These are phyloP conservation scores for Melanogaster broomeanus DNA, from an alignment of 768 basidiomycete genomes.

Conservation along the genomic window DNA sequence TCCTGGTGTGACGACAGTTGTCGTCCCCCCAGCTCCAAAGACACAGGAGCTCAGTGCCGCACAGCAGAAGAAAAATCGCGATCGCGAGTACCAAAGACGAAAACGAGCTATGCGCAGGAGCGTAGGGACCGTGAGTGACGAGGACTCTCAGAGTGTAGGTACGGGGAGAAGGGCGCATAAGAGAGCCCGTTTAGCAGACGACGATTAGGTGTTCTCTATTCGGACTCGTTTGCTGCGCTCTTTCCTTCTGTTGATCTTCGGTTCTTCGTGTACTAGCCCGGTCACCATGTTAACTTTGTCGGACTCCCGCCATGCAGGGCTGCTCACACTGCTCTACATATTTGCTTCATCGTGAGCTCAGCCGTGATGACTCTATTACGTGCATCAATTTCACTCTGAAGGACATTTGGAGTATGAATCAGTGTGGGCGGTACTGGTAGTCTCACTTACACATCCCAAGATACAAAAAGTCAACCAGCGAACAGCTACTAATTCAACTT, in stretches of 20 bases:
- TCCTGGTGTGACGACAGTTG: conserved; percentile 73
- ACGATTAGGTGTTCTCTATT: conserved; percentile 47
- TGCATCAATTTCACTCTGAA: too few species aligned
- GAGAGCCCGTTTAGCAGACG: conserved; percentile 64
- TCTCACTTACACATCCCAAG: too few species aligned
- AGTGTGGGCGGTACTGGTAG: too few species aligned
- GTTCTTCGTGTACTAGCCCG: too few species aligned
- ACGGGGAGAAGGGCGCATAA: conserved; percentile 66
- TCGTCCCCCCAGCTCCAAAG: conserved; percentile 72
- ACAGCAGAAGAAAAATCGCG: conserved; percentile 76
- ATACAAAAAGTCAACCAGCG: too few species aligned
- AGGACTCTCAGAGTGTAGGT: conserved; percentile 51
- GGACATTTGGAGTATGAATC: too few species aligned
- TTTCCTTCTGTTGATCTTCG: neutral
- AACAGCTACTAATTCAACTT: too few species aligned
- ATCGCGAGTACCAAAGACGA: conserved; percentile 78
- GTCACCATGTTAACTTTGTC: too few species aligned
- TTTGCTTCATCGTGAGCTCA: too few species aligned
- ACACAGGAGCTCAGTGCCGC: conserved; percentile 68
- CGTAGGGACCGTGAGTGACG: conserved; percentile 70
- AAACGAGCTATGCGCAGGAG: conserved; percentile 69
- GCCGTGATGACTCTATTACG: too few species aligned
- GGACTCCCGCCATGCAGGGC: too few species aligned
- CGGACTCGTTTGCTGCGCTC: neutral
- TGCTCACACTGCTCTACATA: too few species aligned